phyloP scores from a whole-genome alignment of 805 yeast genomes.

The Candida koratica region DNA sequence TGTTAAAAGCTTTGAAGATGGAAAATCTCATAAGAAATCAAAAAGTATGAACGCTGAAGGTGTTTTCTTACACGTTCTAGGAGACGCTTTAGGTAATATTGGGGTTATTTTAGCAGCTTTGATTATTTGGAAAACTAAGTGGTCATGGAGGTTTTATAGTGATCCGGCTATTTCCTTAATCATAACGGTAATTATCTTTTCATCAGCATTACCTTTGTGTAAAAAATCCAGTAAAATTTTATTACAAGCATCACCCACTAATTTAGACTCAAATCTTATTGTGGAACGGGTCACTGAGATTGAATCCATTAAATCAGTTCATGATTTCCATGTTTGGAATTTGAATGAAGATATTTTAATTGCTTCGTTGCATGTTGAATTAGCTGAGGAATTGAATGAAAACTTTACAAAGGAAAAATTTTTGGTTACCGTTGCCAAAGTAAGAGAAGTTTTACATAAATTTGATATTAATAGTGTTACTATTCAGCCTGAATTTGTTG shows the following conservation, averaged over 20 bases:
- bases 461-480: constrained; percentile 92
- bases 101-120: constrained; percentile 90
- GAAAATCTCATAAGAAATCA: constrained; percentile 30
- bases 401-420: constrained; percentile 42
- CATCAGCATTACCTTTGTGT: constrained; percentile 89
- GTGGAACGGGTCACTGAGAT: constrained; percentile 62
- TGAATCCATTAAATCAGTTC: constrained; percentile 76
- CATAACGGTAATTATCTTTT: constrained; percentile 83
- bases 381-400: constrained; percentile 43
- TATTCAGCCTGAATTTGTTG: constrained; percentile 86
- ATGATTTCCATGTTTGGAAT: constrained; percentile 96
- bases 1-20: constrained; percentile 33
- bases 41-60: constrained; percentile 96
- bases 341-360: constrained; percentile 80
- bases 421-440: constrained; percentile 64
- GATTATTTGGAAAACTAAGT: constrained; percentile 91
- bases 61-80: constrained; percentile 89
- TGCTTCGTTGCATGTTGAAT: constrained; percentile 85
- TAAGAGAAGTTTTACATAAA: constrained; percentile 72
- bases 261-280: constrained; percentile 71
- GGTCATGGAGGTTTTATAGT: constrained; percentile 77
- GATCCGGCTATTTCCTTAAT: constrained; percentile 85
- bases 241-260: constrained; percentile 89
- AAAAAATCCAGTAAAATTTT: constrained; percentile 80
- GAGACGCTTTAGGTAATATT: constrained; percentile 92